Evolutionary conservation across 2,329 filamentous ascomycete genomes (phyloP), one percentile per base, ranked within the genome.

Genomic region (Beauveria scarabaeidicola): DNA sequence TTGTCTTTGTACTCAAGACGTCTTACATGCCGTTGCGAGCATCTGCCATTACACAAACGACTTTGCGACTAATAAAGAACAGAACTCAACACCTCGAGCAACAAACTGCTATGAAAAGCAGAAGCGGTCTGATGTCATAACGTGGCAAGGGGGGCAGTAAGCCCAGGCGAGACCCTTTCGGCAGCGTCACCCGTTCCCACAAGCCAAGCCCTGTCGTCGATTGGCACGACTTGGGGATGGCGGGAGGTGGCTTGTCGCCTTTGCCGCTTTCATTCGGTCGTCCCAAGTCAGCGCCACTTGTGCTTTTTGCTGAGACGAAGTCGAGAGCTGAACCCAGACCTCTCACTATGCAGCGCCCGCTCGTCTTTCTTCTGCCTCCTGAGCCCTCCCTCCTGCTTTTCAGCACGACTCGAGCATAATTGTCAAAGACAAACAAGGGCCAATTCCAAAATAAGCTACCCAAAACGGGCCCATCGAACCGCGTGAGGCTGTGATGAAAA

Each of bases 401-500:
- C 29, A 32, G 29, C 11, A 32, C 29, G 29, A 13, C 29, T 32
- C 11, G 11, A 13, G 29, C 29, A 32, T 9, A 13, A 32, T 5
- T 5, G 5, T 11, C 13, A 23, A 23, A 38, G n/a, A 52, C 36
- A 52, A 21, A 15, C 9, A 23, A 17, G 10, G 10, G 29, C 29
- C 43, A 46, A 25, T 36, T 13, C 36, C 56, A 44, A 41, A 52
- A 11, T 36, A 58, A 38, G 38, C 55, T 32, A 32, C 21, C 9
- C 27, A 25, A 46, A 25, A 32, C 54, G 41, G 54, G 8, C 44
- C 38, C 43, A 54, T 44, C 32, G 38, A 23, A 44, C 21, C 13
- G 44, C 54, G 54, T 44, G 56, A 58, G 56, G 56, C 56, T 58
- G 56, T 58, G 56, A 48, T 57, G 53, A 57, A 57, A 48, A 48